Base-by-base conservation (phyloP, 257 asterid species). In the Solanum rostratum region DNA sequence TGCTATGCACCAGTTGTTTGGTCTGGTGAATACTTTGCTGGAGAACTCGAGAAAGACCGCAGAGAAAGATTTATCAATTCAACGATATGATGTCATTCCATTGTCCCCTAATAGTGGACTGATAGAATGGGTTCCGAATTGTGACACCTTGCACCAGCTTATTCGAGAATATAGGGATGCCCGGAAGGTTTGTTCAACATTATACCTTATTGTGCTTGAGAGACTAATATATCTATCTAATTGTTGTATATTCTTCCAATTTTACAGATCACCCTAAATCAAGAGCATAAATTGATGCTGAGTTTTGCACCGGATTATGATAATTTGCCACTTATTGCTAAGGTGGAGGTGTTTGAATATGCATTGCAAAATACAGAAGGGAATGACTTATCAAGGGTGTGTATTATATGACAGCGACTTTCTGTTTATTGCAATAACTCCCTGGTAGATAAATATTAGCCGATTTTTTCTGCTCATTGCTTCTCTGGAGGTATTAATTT, bases 161-260 rank as follows among this genome's bases (percentile, higher is more conserved):
- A 97, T 97, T 84, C 97, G 98, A 73, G 99, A 97, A 86, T 97
- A 94, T 84, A 91, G 99, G 87, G 99, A 97, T 92, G 99, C 97
- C 27, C 92, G 97, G 84, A 97, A 95, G 98, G 99, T 97, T 87
- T 20, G 90, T 59, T 53, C 68, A 43, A 20, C 74, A 71, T 43
- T 33, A 59, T 82, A 12, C 41, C 62, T 45, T 52, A 29, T 78
- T 18, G 41, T 78, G 39, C 14, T 78, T 27, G 62, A 30, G 45
- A 53, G 74, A 62, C 71, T 66, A 73, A 55, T 82, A 73, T 87
- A 69, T 87, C 70, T 52, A 4, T 78, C 83, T 90, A 85, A 86
- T 84, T 74, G 11, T 78, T 53, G 43, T 19, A 15, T 60, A 50
- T 84, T 82, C 79, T 84, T 84, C 83, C 80, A 37, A 86, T 84